These are phyloP conservation scores for Saccharomycopsis selenospora DNA, from an alignment of 805 yeast species.

Conservation along the genomic window DNA sequence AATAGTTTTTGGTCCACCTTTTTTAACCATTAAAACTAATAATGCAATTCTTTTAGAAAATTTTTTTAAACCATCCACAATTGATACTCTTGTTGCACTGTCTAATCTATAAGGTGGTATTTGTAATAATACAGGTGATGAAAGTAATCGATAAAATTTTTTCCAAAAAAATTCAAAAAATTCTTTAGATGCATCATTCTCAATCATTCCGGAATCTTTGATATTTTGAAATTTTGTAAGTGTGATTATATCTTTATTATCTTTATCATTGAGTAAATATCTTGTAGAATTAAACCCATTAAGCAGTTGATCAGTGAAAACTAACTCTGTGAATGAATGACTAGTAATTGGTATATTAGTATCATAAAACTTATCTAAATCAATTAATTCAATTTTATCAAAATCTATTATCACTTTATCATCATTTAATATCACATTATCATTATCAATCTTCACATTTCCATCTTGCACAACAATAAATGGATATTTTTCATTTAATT, in stretches of 20 bases:
- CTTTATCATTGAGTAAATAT: neutral
- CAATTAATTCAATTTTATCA: neutral
- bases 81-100: conserved; percentile 1
- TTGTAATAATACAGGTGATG: neutral
- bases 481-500: neutral
- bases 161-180: neutral
- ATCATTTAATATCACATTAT: neutral
- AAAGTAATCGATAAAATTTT: neutral
- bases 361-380: neutral
- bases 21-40: neutral
- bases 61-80: conserved; percentile 3
- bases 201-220: neutral
- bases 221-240: neutral
- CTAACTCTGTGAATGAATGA: neutral
- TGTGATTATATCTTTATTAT: neutral
- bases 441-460: too few relatives aligned
- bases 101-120: neutral
- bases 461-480: too few relatives aligned
- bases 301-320: neutral
- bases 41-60: conserved; percentile 1
- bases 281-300: neutral
- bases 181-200: conserved; percentile 1
- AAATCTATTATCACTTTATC: too few relatives aligned
- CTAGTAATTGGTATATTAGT: neutral
- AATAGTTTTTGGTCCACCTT: neutral